These are phyloP conservation scores for Mallotus repandus DNA, from an alignment of 441 rosid genomes.

Conservation along the genomic window DNA sequence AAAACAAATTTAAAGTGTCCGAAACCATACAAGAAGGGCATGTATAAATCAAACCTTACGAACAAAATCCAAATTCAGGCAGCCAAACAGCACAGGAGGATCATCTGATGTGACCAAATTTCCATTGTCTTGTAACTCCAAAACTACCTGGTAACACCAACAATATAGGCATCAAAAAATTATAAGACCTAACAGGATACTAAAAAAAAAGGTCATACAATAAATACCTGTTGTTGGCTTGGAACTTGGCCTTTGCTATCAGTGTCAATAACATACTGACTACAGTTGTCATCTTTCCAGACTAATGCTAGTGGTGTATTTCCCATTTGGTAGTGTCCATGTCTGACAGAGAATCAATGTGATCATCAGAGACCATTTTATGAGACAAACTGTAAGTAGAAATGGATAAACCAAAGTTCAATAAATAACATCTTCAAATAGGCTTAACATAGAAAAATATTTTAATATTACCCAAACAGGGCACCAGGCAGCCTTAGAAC, in stretches of 20 bases:
- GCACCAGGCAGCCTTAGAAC: too few species aligned
- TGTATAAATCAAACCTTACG: slow-evolving; percentile 45
- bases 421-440: too few species aligned
- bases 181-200: not conserved
- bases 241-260: slow-evolving; percentile 83
- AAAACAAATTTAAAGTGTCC: not conserved
- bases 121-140: slow-evolving; percentile 84
- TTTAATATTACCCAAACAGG: too few species aligned
- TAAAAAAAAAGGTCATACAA: not conserved
- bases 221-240: slow-evolving; percentile 68
- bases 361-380: slow-evolving; percentile 6
- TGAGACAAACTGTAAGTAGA: not conserved
- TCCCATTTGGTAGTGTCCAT: slow-evolving; percentile 87
- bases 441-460: too few species aligned
- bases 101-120: slow-evolving; percentile 81
- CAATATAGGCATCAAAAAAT: not conserved
- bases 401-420: too few species aligned
- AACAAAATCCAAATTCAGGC: slow-evolving; percentile 61
- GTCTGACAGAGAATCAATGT: slow-evolving; percentile 45
- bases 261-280: slow-evolving; percentile 94
- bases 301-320: slow-evolving; percentile 86
- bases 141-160: slow-evolving; percentile 56
- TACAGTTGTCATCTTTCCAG: slow-evolving; percentile 95
- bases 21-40: slow-evolving; percentile 25
- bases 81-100: slow-evolving; percentile 69